A percentile compares a stretch with the other conserved stretches of the same genome.
These are phyloP conservation scores for Leishmania gerbilli DNA, from an alignment of 208 protist species.

Conservation along the genomic window DNA sequence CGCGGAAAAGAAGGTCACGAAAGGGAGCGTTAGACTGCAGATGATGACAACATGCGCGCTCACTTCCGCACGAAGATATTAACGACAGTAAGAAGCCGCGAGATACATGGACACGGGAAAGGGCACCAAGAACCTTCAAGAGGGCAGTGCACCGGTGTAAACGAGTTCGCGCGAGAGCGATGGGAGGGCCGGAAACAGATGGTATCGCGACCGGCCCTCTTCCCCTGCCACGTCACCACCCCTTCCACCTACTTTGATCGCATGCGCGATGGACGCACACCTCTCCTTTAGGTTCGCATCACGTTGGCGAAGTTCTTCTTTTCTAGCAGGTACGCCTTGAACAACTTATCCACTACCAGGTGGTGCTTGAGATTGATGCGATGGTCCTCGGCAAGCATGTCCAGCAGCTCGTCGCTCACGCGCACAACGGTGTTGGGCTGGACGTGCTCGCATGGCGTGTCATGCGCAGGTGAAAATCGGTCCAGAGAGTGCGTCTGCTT, in stretches of 20 bases:
- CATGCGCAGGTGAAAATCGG: slow-evolving; percentile 53
- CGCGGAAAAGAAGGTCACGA: not conserved
- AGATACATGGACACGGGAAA: not conserved
- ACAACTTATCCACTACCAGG: slow-evolving; percentile 37
- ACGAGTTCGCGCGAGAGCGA: not conserved
- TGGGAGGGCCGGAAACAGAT: not conserved
- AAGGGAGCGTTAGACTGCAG: not conserved
- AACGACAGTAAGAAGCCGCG: not conserved
- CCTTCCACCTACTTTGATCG: not conserved
- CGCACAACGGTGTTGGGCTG: slow-evolving; percentile 41
- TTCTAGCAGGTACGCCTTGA: slow-evolving; percentile 38
- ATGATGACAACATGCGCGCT: not conserved
- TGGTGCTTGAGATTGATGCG: slow-evolving; percentile 44
- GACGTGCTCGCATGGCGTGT: slow-evolving; percentile 34
- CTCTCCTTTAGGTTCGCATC: slow-evolving; percentile 11
- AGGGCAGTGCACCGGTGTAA: not conserved
- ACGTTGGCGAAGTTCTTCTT: slow-evolving; percentile 22
- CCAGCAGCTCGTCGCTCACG: slow-evolving; percentile 49
- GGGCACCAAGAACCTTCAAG: not conserved
- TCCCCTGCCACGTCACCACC: not conserved
- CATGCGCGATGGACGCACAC: not conserved
- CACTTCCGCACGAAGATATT: not conserved
- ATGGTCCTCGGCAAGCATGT: slow-evolving; percentile 65
- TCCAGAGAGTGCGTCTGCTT: slow-evolving; percentile 52
- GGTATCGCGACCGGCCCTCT: not conserved